Conservation (phyloP, 2,329 filamentous ascomycete species). For the Trichoderma sp. region DNA sequence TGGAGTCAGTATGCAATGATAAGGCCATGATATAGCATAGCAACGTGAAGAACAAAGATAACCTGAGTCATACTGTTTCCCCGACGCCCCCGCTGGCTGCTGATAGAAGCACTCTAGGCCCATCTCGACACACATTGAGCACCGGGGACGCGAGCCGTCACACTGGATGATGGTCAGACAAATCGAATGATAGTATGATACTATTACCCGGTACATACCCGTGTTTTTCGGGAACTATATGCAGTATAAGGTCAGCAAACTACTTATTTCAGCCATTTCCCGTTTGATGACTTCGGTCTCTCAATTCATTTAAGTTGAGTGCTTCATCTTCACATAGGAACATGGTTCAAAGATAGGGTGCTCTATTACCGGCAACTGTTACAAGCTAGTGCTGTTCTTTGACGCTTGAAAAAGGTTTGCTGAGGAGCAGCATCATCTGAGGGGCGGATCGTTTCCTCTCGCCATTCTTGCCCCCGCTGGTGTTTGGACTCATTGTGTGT, state of each 20-base stretch:
- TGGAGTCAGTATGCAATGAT: neutral
- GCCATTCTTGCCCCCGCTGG: neutral
- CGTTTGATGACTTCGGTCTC: neutral
- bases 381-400: constrained; percentile 3
- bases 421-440: neutral
- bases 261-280: neutral
- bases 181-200: neutral
- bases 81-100: neutral
- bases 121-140: constrained; percentile 2
- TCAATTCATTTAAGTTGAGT: neutral
- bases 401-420: neutral
- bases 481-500: neutral
- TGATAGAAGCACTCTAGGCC: constrained; percentile 12
- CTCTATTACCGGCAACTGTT: constrained; percentile 3
- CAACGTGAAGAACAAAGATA: neutral
- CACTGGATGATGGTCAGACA: neutral
- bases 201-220: constrained; percentile 3
- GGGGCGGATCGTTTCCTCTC: constrained; percentile 2
- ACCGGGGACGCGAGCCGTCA: constrained; percentile 9
- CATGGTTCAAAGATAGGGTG: neutral
- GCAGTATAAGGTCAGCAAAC: neutral
- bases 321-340: neutral
- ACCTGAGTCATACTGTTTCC: neutral
- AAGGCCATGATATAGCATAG: neutral
- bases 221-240: neutral